These are phyloP conservation scores for Panus rudis DNA, from an alignment of 768 basidiomycete genomes.

Conservation along the genomic window DNA sequence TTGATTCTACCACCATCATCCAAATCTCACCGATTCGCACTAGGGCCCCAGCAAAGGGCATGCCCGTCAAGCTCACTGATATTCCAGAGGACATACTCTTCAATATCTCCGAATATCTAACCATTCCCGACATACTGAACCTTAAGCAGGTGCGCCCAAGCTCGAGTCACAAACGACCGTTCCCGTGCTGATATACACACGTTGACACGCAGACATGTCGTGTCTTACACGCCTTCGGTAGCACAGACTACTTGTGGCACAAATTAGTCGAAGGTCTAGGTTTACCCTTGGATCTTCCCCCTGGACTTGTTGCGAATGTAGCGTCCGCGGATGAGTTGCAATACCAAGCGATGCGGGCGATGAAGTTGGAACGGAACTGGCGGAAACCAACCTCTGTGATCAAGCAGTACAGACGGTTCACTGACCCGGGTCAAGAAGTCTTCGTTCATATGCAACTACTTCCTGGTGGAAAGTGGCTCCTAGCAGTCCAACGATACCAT, in stretches of 20 bases:
- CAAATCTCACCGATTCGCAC: too few relatives aligned
- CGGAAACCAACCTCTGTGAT: constrained; percentile 28
- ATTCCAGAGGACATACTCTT: constrained; percentile 42
- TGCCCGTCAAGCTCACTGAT: constrained; percentile 18
- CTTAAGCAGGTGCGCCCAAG: constrained; percentile 38
- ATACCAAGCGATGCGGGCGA: constrained; percentile 32
- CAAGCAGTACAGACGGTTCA: constrained; percentile 30
- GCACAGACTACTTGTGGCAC: constrained; percentile 52
- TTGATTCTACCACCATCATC: too few relatives aligned
- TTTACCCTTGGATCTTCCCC: constrained; percentile 36
- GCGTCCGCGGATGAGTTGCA: constrained; percentile 37
- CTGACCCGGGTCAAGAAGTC: constrained; percentile 27
- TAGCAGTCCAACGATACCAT: constrained; percentile 31
- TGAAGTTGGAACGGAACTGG: constrained; percentile 50
- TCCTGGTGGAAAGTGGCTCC: constrained; percentile 41
- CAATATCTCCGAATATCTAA: constrained; percentile 26
- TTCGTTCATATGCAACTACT: constrained; percentile 42
- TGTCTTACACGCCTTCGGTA: constrained; percentile 45
- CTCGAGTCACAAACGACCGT: constrained; percentile 1
- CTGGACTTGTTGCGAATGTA: constrained; percentile 22
- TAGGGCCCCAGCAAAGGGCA: too few relatives aligned
- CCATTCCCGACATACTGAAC: constrained; percentile 36
- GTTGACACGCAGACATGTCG: constrained; percentile 50
- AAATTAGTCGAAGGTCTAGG: constrained; percentile 26
- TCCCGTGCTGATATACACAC: constrained; percentile 5